Evolutionary conservation across 2,329 filamentous ascomycete species (phyloP).

Genomic region (Trichophyton verrucosum): DNA sequence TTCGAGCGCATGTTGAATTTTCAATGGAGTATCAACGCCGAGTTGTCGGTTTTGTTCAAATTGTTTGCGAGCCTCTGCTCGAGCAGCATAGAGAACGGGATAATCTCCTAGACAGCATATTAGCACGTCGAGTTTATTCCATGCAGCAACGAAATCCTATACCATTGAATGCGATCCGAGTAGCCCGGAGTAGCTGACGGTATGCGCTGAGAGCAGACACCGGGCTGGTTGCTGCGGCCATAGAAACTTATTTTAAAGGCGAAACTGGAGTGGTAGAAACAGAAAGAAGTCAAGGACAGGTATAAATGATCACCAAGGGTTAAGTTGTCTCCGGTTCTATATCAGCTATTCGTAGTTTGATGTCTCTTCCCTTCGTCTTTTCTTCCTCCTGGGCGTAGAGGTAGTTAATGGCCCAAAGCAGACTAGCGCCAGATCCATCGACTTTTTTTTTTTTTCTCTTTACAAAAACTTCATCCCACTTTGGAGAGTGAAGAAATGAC

Average conservation of each 20-base stretch:
- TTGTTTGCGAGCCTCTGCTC: slow-evolving; percentile 55
- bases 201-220: slow-evolving; percentile 20
- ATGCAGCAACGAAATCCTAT: slow-evolving; percentile 13
- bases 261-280: no score
- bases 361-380: background rate
- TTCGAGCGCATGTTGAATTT: slow-evolving; percentile 67
- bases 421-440: background rate
- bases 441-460: background rate
- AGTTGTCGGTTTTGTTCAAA: slow-evolving; percentile 59
- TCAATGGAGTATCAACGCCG: slow-evolving; percentile 46
- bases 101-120: slow-evolving; percentile 50
- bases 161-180: slow-evolving; percentile 62
- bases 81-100: slow-evolving; percentile 56
- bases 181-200: slow-evolving; percentile 18
- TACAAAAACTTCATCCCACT: background rate
- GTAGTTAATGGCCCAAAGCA: background rate
- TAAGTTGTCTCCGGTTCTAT: background rate
- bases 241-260: background rate
- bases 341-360: background rate
- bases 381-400: no score
- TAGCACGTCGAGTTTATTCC: background rate
- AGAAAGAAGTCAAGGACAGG: no score
- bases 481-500: background rate
- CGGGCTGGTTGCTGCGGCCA: slow-evolving; percentile 20
- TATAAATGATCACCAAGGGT: background rate